Conservation (phyloP, 177 flowering plant genomes). For the Vitis hybrid region DNA sequence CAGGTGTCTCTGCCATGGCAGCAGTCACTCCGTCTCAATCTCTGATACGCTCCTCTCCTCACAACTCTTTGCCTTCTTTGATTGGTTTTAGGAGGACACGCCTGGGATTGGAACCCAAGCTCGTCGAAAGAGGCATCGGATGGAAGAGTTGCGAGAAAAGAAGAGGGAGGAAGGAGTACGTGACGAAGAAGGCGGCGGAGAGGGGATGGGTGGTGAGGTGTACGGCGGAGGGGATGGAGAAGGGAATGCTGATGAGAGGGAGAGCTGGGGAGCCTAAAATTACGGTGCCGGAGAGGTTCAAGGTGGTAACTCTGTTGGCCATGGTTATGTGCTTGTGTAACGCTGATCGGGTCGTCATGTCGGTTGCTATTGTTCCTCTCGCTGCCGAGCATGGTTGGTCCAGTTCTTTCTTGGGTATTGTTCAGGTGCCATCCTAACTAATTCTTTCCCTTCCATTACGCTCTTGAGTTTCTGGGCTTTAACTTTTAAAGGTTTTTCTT, state of each 20-base stretch:
- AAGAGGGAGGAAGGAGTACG: conserved; percentile 2
- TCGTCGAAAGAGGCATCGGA: conserved; percentile 10
- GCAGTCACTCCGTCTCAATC: conserved; percentile 15
- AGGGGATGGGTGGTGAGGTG: conserved; percentile 30
- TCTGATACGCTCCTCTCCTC: conserved; percentile 4
- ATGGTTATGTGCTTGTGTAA: conserved; percentile 79
- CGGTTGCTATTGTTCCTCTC: conserved; percentile 87
- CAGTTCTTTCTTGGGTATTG: conserved; percentile 83
- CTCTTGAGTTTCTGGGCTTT: too few species aligned
- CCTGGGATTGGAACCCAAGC: conserved; percentile 17
- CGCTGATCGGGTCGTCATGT: conserved; percentile 93
- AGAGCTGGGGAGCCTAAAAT: conserved; percentile 9
- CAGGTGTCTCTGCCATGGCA: conserved; percentile 21
- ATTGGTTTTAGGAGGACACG: conserved; percentile 17
- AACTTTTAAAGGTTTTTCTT: not conserved
- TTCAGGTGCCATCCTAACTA: conserved; percentile 54
- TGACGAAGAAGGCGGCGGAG: conserved; percentile 9
- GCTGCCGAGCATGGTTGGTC: conserved; percentile 83
- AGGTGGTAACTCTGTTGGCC: conserved; percentile 79
- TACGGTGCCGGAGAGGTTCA: conserved; percentile 64
- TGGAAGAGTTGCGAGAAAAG: conserved; percentile 9
- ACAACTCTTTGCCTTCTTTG: not conserved
- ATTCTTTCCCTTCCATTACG: not conserved
- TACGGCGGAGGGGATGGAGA: conserved; percentile 71
- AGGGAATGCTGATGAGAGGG: conserved; percentile 35